Evolutionary conservation across 2,329 filamentous ascomycete species (phyloP).

Genomic region (Triangularia verruculosa): DNA sequence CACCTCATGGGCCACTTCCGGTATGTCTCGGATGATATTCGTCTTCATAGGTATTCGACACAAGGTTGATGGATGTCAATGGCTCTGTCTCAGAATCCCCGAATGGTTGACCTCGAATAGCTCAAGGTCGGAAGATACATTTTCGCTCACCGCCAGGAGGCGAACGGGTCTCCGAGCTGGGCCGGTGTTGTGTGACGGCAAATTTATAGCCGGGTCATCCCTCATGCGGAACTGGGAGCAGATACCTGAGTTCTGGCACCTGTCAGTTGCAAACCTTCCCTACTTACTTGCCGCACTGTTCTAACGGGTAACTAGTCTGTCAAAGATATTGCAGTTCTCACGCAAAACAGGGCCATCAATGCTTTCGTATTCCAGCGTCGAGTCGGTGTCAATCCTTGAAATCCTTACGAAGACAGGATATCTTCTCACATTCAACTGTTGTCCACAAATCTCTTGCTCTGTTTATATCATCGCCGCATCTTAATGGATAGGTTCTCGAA

Average conservation of each 20-base stretch:
- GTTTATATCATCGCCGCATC: background rate
- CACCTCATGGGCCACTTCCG: background rate
- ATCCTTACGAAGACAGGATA: background rate
- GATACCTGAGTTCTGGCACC: background rate
- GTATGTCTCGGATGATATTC: background rate
- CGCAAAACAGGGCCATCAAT: background rate
- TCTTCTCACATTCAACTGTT: background rate
- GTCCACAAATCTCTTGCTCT: background rate
- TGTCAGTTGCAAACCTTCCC: background rate
- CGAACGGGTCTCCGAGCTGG: background rate
- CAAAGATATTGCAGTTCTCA: background rate
- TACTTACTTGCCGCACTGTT: background rate
- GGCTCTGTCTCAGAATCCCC: background rate
- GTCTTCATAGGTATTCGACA: background rate
- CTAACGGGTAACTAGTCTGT: background rate
- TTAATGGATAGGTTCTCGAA: background rate
- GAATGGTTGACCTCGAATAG: background rate
- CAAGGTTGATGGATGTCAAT: background rate
- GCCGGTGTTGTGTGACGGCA: background rate
- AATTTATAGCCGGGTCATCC: background rate
- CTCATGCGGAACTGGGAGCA: background rate
- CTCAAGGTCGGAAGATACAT: background rate
- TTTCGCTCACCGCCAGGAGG: background rate
- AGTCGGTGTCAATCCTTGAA: background rate
- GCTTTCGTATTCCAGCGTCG: background rate